phyloP scores from a whole-genome alignment of 768 basidiomycete species.

The Tulasnella sp. region DNA sequence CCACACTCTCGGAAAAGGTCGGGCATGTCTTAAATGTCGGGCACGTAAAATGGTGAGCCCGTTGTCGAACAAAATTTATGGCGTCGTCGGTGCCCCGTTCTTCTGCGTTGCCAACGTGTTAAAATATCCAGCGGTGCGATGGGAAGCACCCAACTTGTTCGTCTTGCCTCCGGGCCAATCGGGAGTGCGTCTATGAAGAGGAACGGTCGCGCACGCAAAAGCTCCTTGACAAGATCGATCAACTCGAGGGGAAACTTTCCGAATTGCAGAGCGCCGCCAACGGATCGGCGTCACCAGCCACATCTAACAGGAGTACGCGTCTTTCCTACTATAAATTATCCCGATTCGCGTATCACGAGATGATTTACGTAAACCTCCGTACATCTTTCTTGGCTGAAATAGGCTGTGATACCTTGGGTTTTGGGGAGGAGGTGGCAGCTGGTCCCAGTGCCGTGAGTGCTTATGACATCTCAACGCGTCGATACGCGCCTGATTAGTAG shows the following conservation, averaged over 20 bases:
- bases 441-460: neutral
- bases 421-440: neutral
- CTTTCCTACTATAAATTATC: neutral
- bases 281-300: neutral
- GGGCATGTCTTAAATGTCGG: constrained; percentile 17
- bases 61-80: neutral
- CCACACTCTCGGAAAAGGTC: constrained; percentile 18
- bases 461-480: neutral
- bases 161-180: constrained; percentile 6
- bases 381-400: neutral
- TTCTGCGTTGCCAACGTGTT: neutral
- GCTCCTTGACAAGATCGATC: constrained; percentile 14
- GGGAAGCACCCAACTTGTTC: constrained; percentile 13
- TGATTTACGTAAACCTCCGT: neutral
- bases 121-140: constrained; percentile 8
- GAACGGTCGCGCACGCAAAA: constrained; percentile 14
- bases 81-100: neutral
- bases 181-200: constrained; percentile 16
- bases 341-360: neutral
- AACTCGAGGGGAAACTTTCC: constrained; percentile 8
- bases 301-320: constrained; percentile 1
- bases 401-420: neutral
- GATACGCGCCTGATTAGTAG: neutral
- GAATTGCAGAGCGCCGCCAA: neutral
- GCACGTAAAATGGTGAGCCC: constrained; percentile 16